Conservation (phyloP, 2,329 filamentous ascomycete genomes). For the Alternaria brassicae region DNA sequence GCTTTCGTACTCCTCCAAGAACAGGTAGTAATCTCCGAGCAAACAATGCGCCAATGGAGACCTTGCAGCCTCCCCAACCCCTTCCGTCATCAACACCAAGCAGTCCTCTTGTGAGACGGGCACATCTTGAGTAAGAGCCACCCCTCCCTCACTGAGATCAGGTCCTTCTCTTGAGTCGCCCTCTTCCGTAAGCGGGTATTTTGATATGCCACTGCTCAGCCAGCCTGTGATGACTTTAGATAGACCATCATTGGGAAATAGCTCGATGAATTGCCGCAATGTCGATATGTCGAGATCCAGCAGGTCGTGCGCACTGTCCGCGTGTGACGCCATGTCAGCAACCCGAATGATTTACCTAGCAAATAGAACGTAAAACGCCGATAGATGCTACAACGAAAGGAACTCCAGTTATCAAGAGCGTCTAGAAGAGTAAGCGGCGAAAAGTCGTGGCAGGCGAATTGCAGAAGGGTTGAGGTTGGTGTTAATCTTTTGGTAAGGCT, state of each 20-base stretch:
- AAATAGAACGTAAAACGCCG: conserved; percentile 8
- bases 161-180: conserved; percentile 44
- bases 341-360: conserved; percentile 7
- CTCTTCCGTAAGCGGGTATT: conserved; percentile 67
- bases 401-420: background rate
- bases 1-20: conserved; percentile 83
- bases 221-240: conserved; percentile 83
- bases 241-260: conserved; percentile 85
- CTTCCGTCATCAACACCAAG: conserved; percentile 76
- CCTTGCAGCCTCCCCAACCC: conserved; percentile 58
- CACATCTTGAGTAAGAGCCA: conserved; percentile 55
- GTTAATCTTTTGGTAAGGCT: conserved; percentile 40
- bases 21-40: conserved; percentile 81
- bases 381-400: background rate
- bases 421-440: background rate
- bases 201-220: conserved; percentile 81
- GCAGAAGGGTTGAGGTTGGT: conserved; percentile 26
- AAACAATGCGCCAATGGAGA: conserved; percentile 86
- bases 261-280: conserved; percentile 79
- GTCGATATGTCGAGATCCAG: conserved; percentile 77
- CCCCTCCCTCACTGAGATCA: conserved; percentile 56
- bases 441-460: background rate
- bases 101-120: conserved; percentile 77
- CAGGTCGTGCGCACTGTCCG: conserved; percentile 47
- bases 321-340: conserved; percentile 43